These are phyloP conservation scores for Brasenia schreberi DNA, from an alignment of 164 flowering plant species.

Conservation along the genomic window DNA sequence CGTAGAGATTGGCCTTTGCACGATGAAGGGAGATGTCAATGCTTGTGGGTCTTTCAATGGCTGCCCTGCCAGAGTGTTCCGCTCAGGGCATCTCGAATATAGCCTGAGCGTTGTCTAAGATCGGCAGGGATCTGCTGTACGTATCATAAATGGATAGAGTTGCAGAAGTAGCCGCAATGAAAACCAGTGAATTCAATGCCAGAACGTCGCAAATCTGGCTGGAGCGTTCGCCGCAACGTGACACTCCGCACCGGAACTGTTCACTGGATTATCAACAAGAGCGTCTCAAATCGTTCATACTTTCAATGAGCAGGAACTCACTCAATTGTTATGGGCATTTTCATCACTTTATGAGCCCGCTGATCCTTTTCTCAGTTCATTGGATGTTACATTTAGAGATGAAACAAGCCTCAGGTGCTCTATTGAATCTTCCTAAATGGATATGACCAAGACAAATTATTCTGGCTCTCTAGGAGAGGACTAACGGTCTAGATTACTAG, in stretches of 20 bases:
- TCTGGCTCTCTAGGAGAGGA: background rate
- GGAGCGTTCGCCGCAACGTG: slow-evolving; percentile 98
- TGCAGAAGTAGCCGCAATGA: slow-evolving; percentile 76
- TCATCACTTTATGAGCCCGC: slow-evolving; percentile 82
- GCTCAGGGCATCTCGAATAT: slow-evolving; percentile 89
- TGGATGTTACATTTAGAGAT: slow-evolving; percentile 45
- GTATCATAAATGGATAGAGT: slow-evolving; percentile 94
- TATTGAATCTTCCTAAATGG: background rate
- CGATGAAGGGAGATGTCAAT: slow-evolving; percentile 85
- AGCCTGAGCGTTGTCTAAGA: slow-evolving; percentile 92
- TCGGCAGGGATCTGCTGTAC: slow-evolving; percentile 88
- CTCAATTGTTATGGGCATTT: slow-evolving; percentile 94
- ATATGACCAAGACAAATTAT: no score
- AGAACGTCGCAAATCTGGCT: slow-evolving; percentile 89
- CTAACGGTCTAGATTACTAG: slow-evolving; percentile 19
- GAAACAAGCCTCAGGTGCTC: slow-evolving; percentile 26
- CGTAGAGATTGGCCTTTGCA: slow-evolving; percentile 69
- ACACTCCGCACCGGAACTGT: slow-evolving; percentile 80
- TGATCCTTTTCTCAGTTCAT: slow-evolving; percentile 44
- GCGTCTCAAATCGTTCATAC: slow-evolving; percentile 55
- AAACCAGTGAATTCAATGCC: slow-evolving; percentile 77
- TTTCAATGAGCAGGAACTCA: slow-evolving; percentile 74
- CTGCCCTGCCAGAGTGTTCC: slow-evolving; percentile 77
- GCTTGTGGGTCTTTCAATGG: slow-evolving; percentile 87
- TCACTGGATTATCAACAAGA: slow-evolving; percentile 50